Base-by-base conservation (phyloP, 495 filamentous ascomycete species). In the Antarctomyces pellizariae region DNA sequence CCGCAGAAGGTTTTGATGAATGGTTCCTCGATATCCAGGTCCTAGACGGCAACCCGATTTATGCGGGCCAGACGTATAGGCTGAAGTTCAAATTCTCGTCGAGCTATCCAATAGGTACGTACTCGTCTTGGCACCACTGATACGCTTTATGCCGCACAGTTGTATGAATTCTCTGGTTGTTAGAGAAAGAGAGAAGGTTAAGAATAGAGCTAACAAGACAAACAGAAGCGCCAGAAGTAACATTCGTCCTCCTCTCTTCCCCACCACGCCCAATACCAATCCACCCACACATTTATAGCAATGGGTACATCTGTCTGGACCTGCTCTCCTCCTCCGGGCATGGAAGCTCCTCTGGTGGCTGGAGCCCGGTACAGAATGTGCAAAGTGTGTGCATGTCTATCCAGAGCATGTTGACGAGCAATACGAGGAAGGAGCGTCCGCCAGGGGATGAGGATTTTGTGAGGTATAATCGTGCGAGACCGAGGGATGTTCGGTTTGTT, bases 321-420 rank as follows among this genome's bases (percentile, higher is more conserved):
- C 70, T 97, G 0, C 71, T 97, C 10, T 77, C 80, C 31, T 38
- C 50, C 10, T 68, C 75, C 26, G n/a, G n/a, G n/a, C n/a, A n/a
- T n/a, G n/a, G n/a, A n/a, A n/a, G n/a, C n/a, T n/a, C n/a, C n/a
- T n/a, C n/a, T n/a, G n/a, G n/a, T n/a, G 86, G 89, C 36, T 97
- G 86, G 86, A 80, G 71, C 7, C 86, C 86, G 0, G 84, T 95
- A 6, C 89, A 95, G 46, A 95, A 80, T 16, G 86, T 92, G 7
- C 83, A 97, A 56, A 89, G 75, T 38, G 68, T 97, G 23, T 91
- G 80, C 57, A 86, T 97, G 68, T 91, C 80, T 46, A 67, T 97
- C 24, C 86, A 97, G 52, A 91, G 79, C 51, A 97, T 97, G 86
- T 47, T 97, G 40, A 92, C 86, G 0, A 75, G 82, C 4, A 97